Percentiles rank a stretch among this genome's conserved stretches.
Conservation (phyloP, 1,284 basidiomycete species). For the Trametes pubescens region DNA sequence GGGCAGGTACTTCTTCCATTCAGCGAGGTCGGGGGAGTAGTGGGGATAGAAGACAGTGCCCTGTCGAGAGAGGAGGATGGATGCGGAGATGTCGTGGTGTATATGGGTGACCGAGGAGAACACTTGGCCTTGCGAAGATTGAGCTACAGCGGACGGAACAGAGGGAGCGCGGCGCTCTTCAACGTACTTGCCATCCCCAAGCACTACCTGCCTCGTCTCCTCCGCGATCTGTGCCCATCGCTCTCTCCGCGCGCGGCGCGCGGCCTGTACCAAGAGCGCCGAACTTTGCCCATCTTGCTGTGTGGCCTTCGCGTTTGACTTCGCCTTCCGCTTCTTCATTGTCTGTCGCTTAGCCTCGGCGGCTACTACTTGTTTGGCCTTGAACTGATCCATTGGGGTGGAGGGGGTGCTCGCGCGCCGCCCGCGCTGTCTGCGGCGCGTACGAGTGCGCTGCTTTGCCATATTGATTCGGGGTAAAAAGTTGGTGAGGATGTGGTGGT, state of each 20-base stretch:
- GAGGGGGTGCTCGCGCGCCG: conserved; percentile 31
- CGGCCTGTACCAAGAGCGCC: conserved; percentile 19
- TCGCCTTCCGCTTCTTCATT: conserved; percentile 27
- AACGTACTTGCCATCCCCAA: conserved; percentile 56
- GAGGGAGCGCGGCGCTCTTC: conserved; percentile 45
- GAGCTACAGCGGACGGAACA: conserved; percentile 36
- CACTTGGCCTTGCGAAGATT: conserved; percentile 30
- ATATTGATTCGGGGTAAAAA: conserved; percentile 17
- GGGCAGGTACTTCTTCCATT: conserved; percentile 41
- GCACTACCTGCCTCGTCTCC: conserved; percentile 52
- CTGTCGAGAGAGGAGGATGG: conserved; percentile 48
- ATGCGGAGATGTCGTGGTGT: conserved; percentile 48
- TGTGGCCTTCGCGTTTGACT: conserved; percentile 16
- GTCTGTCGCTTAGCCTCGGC: conserved; percentile 31
- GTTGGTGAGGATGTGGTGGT: conserved; percentile 13
- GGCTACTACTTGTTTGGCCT: conserved; percentile 17
- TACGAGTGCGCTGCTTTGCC: conserved; percentile 27
- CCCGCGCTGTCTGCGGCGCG: conserved; percentile 19
- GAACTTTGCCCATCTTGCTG: background rate
- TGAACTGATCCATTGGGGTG: conserved; percentile 27
- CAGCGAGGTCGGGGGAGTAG: conserved; percentile 45
- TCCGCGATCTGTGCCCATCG: conserved; percentile 45
- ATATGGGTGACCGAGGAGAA: conserved; percentile 18
- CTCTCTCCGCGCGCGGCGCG: conserved; percentile 34
- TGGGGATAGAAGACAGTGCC: conserved; percentile 53